These are phyloP conservation scores for Arachnomyces sp. DNA, from an alignment of 2,329 filamentous ascomycete genomes.

Conservation along the genomic window DNA sequence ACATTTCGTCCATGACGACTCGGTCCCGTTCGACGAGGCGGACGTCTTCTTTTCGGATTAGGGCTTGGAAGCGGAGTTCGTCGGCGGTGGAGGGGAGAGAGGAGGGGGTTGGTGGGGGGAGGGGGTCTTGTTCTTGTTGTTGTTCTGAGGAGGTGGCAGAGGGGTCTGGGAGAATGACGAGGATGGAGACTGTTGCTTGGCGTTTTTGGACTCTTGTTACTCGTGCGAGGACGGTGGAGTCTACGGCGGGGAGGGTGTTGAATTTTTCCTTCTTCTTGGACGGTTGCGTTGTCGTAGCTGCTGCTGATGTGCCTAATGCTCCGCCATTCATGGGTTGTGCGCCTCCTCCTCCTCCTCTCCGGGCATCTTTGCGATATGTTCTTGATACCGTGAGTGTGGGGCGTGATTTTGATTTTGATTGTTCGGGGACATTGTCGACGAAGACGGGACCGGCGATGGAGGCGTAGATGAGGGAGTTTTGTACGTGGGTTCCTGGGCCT, in stretches of 20 bases:
- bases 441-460: slow-evolving; percentile 71
- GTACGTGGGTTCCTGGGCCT: slow-evolving; percentile 77
- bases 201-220: slow-evolving; percentile 79
- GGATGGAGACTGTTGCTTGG: slow-evolving; percentile 78
- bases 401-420: slow-evolving; percentile 23
- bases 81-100: slow-evolving; percentile 43
- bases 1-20: slow-evolving; percentile 83
- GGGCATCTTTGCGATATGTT: slow-evolving; percentile 46
- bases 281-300: background rate
- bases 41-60: slow-evolving; percentile 85
- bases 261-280: slow-evolving; percentile 41
- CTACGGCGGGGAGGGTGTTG: slow-evolving; percentile 74
- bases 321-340: background rate
- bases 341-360: background rate
- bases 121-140: slow-evolving; percentile 10
- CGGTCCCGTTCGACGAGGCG: slow-evolving; percentile 93
- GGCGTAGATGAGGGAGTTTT: slow-evolving; percentile 66
- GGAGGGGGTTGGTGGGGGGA: slow-evolving; percentile 23
- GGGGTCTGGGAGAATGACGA: slow-evolving; percentile 62
- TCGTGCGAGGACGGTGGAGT: slow-evolving; percentile 71
- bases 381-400: slow-evolving; percentile 27
- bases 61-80: slow-evolving; percentile 65
- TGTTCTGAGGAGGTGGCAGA: slow-evolving; percentile 11
- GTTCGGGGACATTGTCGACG: slow-evolving; percentile 35
- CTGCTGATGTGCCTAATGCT: slow-evolving; percentile 42